Evolutionary conservation across 192 early-diverging fungal genomes (phyloP).

Genomic region (Backusella sp.): DNA sequence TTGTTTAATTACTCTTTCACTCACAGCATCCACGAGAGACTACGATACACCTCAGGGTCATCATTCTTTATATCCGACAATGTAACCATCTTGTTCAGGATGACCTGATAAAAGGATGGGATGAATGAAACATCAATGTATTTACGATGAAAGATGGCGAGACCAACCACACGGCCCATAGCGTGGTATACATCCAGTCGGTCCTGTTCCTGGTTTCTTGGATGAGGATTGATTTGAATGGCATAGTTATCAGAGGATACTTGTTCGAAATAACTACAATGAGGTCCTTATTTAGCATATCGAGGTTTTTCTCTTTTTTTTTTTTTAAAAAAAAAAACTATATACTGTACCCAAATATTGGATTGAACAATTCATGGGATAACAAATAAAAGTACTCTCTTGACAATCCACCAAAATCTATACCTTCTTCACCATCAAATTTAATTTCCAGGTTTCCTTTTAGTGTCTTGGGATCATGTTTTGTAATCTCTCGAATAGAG

Average conservation of each 20-base stretch:
- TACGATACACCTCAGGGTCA: conserved; percentile 89
- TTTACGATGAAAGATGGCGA: conserved; percentile 95
- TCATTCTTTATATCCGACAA: conserved; percentile 93
- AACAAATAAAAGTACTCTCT: conserved; percentile 98
- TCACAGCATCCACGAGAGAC: conserved; percentile 90
- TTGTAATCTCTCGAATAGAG: conserved; percentile 93
- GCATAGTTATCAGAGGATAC: conserved; percentile 97
- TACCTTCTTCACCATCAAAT: conserved; percentile 96
- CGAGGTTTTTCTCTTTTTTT: conserved; percentile 54
- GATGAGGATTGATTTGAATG: conserved; percentile 93
- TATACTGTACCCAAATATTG: conserved; percentile 47
- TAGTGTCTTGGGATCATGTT: conserved; percentile 80
- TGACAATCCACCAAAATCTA: conserved; percentile 97
- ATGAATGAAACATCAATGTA: conserved; percentile 97
- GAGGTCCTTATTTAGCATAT: conserved; percentile 11
- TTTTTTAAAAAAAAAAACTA: conserved; percentile 18
- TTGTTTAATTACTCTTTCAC: conserved; percentile 11
- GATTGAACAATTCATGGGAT: conserved; percentile 98
- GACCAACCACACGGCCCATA: conserved; percentile 93
- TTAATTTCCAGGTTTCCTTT: conserved; percentile 97
- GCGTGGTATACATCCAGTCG: conserved; percentile 97
- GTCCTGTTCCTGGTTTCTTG: conserved; percentile 86
- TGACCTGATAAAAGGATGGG: conserved; percentile 95
- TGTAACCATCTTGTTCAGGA: conserved; percentile 84
- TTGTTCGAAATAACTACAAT: conserved; percentile 84